Base-by-base conservation (phyloP, 1,139 yeast species). In the Pichia sp. region DNA sequence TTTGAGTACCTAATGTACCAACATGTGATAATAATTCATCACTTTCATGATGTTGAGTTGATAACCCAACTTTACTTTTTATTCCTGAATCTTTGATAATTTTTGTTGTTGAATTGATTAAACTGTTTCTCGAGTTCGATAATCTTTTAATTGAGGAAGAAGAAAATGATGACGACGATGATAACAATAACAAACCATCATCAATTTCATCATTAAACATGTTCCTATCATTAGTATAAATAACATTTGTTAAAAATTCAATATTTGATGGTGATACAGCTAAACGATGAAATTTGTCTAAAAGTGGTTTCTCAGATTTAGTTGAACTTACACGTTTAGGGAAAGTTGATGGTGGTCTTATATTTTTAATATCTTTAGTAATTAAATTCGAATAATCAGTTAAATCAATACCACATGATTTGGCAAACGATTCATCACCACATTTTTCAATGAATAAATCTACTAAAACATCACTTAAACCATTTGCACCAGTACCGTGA, bases 401-500 rank as follows among this genome's bases (percentile, higher is more conserved):
- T 16, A 48, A 38, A 11, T 44, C 48, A 10, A 34, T 27, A 10
- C 48, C 52, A 36, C 42, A 33, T 8, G 50, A 31, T 33, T 28
- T 47, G 8, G 41, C 48, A 48, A 47, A 46, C 11, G 52, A 46
- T 45, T 51, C 54, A 42, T 53, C 53, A 39, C 50, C 49, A 39
- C 47, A 43, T 27, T 33, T 48, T 41, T 54, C 58, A 38, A 55
- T 56, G 29, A 55, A 56, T 41, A 52, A 49, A 43, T 50, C 58
- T 13, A 56, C 53, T 31, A 55, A 45, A 25, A 57, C 51, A 31
- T 50, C 53, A 28, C 43, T 45, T 30, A 57, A 44, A 2, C 56
- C 56, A 45, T 51, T 38, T 2, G 31, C 45, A 27, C 53, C 53
- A 2, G 51, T 36, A 14, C 53, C 52, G 38, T 51, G 48, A n/a